phyloP scores from a whole-genome alignment of 257 asterid species.

The Fraxinus pennsylvanica region DNA sequence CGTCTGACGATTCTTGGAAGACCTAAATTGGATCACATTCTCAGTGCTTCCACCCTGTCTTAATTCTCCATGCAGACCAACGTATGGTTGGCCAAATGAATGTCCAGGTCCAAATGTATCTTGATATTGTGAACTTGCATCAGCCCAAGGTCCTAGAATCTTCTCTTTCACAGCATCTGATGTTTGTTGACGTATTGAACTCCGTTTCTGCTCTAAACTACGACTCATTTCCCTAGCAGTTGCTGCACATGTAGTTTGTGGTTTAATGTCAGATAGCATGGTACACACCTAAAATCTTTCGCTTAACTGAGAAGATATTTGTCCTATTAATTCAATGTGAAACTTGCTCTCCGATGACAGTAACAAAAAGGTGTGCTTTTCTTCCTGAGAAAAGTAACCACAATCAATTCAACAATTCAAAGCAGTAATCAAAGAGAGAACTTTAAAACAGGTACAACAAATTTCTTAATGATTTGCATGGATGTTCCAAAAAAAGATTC shows the following conservation, averaged over 20 bases:
- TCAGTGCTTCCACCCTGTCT: constrained; percentile 32
- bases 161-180: constrained; percentile 34
- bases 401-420: constrained; percentile 6
- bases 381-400: constrained; percentile 27
- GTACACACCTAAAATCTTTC: constrained; percentile 23
- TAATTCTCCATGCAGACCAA: constrained; percentile 31
- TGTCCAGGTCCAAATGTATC: constrained; percentile 33
- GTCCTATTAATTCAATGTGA: constrained; percentile 9
- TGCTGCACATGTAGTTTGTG: constrained; percentile 30
- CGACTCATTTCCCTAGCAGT: constrained; percentile 42
- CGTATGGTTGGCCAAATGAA: constrained; percentile 48
- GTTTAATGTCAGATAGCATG: constrained; percentile 36
- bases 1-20: constrained; percentile 39
- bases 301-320: constrained; percentile 18
- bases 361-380: constrained; percentile 21
- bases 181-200: constrained; percentile 27
- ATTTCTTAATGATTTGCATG: neutral
- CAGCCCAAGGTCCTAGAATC: constrained; percentile 29
- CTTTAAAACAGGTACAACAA: neutral
- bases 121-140: constrained; percentile 27
- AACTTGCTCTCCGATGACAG: constrained; percentile 18
- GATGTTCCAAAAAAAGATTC: neutral
- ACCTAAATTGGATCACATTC: constrained; percentile 32
- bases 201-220: constrained; percentile 31
- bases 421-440: neutral